Conservation (phyloP, 805 yeast species). For the Starmerella bacillaris region DNA sequence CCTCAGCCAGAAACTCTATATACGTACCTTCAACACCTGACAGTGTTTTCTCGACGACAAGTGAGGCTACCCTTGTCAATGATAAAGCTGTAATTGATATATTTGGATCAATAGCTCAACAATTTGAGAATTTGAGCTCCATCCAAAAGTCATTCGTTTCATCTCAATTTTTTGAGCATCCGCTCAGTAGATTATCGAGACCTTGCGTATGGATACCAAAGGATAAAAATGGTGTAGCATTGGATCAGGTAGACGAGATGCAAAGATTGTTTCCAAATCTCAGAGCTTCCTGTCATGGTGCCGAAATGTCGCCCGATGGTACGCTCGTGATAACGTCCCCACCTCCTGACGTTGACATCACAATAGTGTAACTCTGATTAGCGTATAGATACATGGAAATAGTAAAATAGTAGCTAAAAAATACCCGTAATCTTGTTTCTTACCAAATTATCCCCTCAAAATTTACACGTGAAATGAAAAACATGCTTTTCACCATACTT, state of each 20-base stretch:
- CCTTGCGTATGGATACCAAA: conserved; percentile 31
- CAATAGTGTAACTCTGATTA: conserved; percentile 1
- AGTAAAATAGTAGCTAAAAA: too few relatives aligned
- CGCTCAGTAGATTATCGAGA: conserved; percentile 17
- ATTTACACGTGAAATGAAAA: too few relatives aligned
- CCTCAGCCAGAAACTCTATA: background rate
- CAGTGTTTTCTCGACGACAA: background rate
- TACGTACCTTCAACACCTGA: background rate
- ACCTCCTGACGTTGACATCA: conserved; percentile 17
- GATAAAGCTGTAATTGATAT: conserved; percentile 1
- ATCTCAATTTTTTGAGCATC: conserved; percentile 21
- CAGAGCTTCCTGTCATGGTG: conserved; percentile 19
- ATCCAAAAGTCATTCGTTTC: conserved; percentile 18
- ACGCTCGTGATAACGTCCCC: conserved; percentile 14
- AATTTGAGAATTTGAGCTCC: conserved; percentile 15
- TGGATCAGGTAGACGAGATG: conserved; percentile 21
- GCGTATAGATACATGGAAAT: too few relatives aligned
- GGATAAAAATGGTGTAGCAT: conserved; percentile 26
- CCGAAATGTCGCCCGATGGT: conserved; percentile 15
- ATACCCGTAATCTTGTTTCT: too few relatives aligned
- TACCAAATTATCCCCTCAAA: too few relatives aligned
- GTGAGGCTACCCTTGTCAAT: background rate
- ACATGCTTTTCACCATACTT: too few relatives aligned
- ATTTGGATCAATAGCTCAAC: conserved; percentile 19
- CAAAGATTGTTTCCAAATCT: conserved; percentile 16